Percentiles rank a stretch among this genome's conserved stretches.
phyloP scores from a whole-genome alignment of 495 filamentous ascomycete species.

The Rostrohypoxylon terebratum region DNA sequence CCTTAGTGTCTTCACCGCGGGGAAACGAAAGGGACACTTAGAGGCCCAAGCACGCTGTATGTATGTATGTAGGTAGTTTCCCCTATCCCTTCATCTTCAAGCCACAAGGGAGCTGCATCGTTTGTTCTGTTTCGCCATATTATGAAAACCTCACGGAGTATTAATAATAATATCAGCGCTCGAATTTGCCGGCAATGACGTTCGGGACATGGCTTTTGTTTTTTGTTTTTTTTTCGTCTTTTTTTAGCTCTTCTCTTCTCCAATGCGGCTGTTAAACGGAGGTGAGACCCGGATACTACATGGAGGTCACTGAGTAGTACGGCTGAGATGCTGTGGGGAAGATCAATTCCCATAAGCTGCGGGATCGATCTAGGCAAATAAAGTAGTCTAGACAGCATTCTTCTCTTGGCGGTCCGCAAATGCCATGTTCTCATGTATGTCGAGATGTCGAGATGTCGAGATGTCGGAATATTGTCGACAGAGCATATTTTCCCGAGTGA shows the following conservation, averaged over 20 bases:
- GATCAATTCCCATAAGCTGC: constrained; percentile 14
- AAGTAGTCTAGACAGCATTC: background rate
- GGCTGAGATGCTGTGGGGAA: constrained; percentile 11
- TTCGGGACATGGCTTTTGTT: constrained; percentile 22
- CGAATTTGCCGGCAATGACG: background rate
- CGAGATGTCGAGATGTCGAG: background rate
- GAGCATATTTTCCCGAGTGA: constrained; percentile 14
- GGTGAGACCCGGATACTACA: constrained; percentile 29
- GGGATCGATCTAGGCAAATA: constrained; percentile 12
- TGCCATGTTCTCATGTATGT: background rate
- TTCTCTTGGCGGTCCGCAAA: background rate
- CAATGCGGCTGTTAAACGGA: constrained; percentile 38
- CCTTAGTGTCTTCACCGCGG: constrained; percentile 1
- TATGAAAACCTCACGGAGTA: constrained; percentile 7
- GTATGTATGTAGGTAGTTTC: background rate
- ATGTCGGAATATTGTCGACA: constrained; percentile 1
- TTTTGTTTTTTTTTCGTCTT: no score
- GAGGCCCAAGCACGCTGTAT: background rate
- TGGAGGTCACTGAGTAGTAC: constrained; percentile 10
- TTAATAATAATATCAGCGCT: background rate
- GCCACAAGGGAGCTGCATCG: background rate
- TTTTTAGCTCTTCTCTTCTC: background rate
- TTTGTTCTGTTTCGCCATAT: background rate
- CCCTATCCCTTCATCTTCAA: constrained; percentile 2
- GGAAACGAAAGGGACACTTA: background rate